Conservation (phyloP, 202 grass and related monocot genomes). For the Eragrostis tef region DNA sequence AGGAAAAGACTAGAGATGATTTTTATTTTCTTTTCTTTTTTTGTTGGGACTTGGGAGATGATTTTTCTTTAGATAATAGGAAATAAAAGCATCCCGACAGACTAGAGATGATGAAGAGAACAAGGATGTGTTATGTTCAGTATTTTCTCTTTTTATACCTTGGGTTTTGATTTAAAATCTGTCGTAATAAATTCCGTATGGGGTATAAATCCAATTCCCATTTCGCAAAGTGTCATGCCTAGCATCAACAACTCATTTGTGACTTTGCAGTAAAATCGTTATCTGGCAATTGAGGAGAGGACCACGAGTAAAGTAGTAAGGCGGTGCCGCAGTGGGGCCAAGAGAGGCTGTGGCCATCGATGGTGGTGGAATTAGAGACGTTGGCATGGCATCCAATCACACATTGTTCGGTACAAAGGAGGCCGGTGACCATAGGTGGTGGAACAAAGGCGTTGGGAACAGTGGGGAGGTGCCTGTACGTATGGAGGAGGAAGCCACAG, state of each 20-base stretch:
- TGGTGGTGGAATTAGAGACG: neutral
- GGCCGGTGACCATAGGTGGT: neutral
- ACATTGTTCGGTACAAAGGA: neutral
- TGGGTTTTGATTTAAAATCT: neutral
- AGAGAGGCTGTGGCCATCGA: neutral
- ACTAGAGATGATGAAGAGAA: too few relatives aligned
- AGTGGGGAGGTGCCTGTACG: neutral
- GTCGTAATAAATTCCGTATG: too few relatives aligned
- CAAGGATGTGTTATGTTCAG: too few relatives aligned
- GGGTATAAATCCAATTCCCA: neutral
- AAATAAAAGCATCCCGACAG: too few relatives aligned
- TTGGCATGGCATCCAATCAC: too few relatives aligned
- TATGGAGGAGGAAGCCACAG: neutral
- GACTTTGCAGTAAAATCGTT: neutral
- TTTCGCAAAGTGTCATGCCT: neutral
- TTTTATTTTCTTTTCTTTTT: too few relatives aligned
- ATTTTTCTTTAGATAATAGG: too few relatives aligned
- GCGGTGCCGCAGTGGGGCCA: neutral
- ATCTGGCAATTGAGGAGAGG: neutral
- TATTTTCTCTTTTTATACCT: neutral
- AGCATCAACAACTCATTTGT: neutral
- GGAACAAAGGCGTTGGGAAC: neutral
- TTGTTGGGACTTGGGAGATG: too few relatives aligned
- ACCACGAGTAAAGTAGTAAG: neutral
- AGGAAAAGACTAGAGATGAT: too few relatives aligned